phyloP scores from a whole-genome alignment of 2,329 filamentous ascomycete genomes.

The Aspergillaceae sp. region DNA sequence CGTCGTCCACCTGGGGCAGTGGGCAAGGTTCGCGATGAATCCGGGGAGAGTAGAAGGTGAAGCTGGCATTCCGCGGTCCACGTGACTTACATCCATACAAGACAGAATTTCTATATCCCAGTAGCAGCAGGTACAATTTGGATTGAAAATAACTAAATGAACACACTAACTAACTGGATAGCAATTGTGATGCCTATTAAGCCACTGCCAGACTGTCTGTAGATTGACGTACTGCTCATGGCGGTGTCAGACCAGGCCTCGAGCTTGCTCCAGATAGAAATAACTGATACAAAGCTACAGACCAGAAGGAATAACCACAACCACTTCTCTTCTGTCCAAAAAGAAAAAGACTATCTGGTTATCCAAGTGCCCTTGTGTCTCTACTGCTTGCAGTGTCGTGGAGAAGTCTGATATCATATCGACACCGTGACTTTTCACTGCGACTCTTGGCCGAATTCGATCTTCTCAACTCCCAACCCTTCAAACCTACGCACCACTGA shows the following conservation, averaged over 20 bases:
- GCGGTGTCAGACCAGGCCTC: not conserved
- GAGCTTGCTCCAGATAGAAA: no score
- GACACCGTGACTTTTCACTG: constrained; percentile 2
- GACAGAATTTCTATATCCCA: no score
- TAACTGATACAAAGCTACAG: no score
- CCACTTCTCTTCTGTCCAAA: not conserved
- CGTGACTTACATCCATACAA: no score
- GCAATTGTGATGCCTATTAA: no score
- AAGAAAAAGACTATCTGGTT: constrained; percentile 1
- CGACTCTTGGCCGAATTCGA: constrained; percentile 1
- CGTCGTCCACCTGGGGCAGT: not conserved
- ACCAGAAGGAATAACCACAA: not conserved
- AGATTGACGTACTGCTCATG: not conserved
- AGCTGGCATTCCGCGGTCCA: not conserved
- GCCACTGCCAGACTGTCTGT: not conserved
- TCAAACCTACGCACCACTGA: not conserved
- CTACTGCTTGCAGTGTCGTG: no score
- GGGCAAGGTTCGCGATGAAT: not conserved
- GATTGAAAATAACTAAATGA: no score
- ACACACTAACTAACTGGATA: no score
- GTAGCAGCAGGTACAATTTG: no score
- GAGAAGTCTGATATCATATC: not conserved
- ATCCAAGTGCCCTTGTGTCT: not conserved
- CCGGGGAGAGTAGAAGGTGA: not conserved
- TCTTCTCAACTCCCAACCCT: not conserved